Evolutionary conservation across 83 land plant species (phyloP), one percentile per base, ranked within the genome.

Genomic region (Isoetes engelmannii): DNA sequence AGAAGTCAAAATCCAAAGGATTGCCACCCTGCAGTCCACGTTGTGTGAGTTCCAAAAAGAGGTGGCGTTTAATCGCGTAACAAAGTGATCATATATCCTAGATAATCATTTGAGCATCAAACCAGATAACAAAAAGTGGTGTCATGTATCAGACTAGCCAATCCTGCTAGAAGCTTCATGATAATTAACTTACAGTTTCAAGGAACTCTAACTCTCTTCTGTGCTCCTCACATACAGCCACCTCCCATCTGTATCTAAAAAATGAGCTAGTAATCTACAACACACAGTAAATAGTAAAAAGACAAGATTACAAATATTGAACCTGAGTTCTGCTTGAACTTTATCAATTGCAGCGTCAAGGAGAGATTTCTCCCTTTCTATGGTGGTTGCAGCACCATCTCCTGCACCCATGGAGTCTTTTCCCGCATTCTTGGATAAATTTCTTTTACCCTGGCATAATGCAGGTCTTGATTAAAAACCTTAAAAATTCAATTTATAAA

Each of bases 181-280:
- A 28, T 28, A 28, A 28, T 28, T 28, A 28, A 28, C 37, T 28
- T 86, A 93, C 98, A 79, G 86, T 93, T 80, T 93, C 96, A 69
- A 93, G 86, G 76, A 87, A 93, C 47, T 90, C 98, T 21, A 93
- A 81, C 75, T 93, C 98, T 73, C 92, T 87, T 69, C 84, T 82
- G 58, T 86, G 82, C 72, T 85, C 98, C 61, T 93, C 94, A 37
- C 98, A 87, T 50, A 82, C 85, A 83, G 85, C 92, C 77, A 80
- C 81, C 69, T 90, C 96, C 61, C 76, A 88, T 82, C 98, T 93
- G 92, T 44, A 57, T 59, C 61, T 8, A 75, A 62, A 19, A 41
- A 57, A 46, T 48, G 74, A 45, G 72, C 65, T 65, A 20, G 18
- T 18, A 62, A 64, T 71, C 37, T 71, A 41, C 5, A 63, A 46